Base-by-base conservation (phyloP, 768 basidiomycete species). In the Agrocybe pediades region DNA sequence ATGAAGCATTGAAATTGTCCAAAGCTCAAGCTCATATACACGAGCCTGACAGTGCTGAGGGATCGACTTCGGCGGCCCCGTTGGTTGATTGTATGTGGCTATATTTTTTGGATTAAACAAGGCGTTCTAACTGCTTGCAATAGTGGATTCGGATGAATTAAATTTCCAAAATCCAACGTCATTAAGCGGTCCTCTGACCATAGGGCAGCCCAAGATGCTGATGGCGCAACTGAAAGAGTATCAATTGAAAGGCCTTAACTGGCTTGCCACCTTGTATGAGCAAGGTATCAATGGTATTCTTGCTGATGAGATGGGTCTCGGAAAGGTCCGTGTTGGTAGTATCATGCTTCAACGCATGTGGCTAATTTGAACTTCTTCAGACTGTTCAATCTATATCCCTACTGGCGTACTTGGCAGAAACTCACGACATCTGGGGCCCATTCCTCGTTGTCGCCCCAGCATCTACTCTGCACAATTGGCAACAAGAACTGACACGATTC, bases 271-370 rank as follows among this genome's bases (percentile, higher is more conserved):
- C 15, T 76, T 99, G 19, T 99, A 98, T 65, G 97, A 98, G 68
- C 96, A 98, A 70, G 97, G 97, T 41, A 98, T 98, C 80, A 99
- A 99, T 65, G 97, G 97, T 44, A 99, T 99, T 63, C 81, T 99
- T 19, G 97, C 97, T 2, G 97, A 99, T 67, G 97, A 99, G 73
- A 98, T 98, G 96, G 95, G 95, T 72, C 83, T 93, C 9, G 90
- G 90, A 58, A 93, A 93, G 81, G 90, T 85, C 53, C 29, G 71
- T 47, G 44, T 53, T 59, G 45, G 48, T 20, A 7, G 21, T 36
- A 9, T 9, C 11, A 13, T 19, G 52, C n/a, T 46, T 25, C 23
- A 17, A 51, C 29, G 26, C 48, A 30, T 54, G 17, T 54, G 27
- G 13, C 46, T n/a, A 6, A n/a, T n/a, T n/a, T n/a, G n/a, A n/a